phyloP scores from a whole-genome alignment of 805 yeast species.

The Teunomyces panamensis region DNA sequence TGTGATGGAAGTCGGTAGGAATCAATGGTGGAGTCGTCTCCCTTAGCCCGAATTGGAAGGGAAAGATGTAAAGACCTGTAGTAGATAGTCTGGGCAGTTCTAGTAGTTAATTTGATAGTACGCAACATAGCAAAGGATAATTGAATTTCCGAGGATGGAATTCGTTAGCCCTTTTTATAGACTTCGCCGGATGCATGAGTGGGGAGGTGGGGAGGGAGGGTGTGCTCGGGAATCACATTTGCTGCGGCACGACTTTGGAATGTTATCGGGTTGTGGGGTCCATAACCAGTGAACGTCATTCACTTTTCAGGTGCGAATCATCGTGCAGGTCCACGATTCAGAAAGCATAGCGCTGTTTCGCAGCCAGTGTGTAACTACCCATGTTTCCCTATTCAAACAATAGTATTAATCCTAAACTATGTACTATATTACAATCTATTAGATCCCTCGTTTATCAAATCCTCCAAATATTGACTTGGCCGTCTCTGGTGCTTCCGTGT shows the following conservation, averaged over 20 bases:
- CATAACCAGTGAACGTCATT: neutral
- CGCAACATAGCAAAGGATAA: constrained; percentile 8
- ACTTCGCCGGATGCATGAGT: constrained; percentile 1
- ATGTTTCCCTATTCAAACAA: neutral
- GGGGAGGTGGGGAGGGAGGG: neutral
- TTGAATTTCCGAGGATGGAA: constrained; percentile 7
- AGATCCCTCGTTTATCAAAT: constrained; percentile 32
- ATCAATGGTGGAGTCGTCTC: constrained; percentile 58
- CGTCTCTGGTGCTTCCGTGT: constrained; percentile 27
- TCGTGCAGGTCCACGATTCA: no score
- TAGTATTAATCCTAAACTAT: neutral
- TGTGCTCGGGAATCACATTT: neutral
- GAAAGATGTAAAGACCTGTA: constrained; percentile 6
- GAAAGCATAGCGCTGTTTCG: neutral
- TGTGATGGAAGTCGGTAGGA: constrained; percentile 50
- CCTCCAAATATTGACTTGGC: constrained; percentile 49
- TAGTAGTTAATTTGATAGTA: neutral
- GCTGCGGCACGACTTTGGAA: neutral
- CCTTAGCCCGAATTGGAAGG: constrained; percentile 37
- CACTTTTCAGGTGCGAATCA: no score
- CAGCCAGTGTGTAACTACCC: neutral
- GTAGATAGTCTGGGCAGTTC: neutral
- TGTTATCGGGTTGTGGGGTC: neutral
- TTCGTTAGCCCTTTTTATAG: constrained; percentile 4
- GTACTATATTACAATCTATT: neutral